These are phyloP conservation scores for Trichoderma guizhouense DNA, from an alignment of 2,329 filamentous ascomycete genomes.

Conservation along the genomic window DNA sequence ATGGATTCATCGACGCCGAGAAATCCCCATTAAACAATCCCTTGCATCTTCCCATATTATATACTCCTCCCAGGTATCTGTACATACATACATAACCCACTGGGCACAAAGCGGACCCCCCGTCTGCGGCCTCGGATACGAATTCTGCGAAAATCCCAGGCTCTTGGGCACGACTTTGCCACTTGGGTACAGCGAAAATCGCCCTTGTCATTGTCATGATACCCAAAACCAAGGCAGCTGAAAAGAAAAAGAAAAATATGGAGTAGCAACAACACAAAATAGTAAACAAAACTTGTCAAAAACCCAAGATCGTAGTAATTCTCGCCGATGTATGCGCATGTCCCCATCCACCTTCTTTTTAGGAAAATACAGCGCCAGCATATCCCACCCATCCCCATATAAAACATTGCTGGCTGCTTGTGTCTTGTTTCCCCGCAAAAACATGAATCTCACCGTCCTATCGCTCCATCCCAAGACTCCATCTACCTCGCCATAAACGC, in stretches of 20 bases:
- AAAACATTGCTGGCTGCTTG: background rate
- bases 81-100: background rate
- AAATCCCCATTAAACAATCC: background rate
- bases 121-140: background rate
- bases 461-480: background rate
- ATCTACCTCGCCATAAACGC: background rate
- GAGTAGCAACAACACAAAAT: background rate
- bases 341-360: background rate
- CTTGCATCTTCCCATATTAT: background rate
- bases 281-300: background rate
- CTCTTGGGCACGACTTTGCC: constrained; percentile 8
- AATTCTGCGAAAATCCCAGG: background rate
- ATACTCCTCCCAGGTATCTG: background rate
- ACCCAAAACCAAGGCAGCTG: background rate
- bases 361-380: background rate
- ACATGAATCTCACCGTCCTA: background rate
- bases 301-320: background rate
- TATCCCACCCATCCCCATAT: background rate
- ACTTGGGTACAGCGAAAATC: background rate
- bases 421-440: background rate
- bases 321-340: background rate
- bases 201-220: background rate
- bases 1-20: background rate
- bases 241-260: background rate
- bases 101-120: background rate